Percentiles rank a stretch among this genome's conserved stretches.
Evolutionary conservation across 352 stramenopile genomes (phyloP).

Genomic region (Blastocystis sp.): DNA sequence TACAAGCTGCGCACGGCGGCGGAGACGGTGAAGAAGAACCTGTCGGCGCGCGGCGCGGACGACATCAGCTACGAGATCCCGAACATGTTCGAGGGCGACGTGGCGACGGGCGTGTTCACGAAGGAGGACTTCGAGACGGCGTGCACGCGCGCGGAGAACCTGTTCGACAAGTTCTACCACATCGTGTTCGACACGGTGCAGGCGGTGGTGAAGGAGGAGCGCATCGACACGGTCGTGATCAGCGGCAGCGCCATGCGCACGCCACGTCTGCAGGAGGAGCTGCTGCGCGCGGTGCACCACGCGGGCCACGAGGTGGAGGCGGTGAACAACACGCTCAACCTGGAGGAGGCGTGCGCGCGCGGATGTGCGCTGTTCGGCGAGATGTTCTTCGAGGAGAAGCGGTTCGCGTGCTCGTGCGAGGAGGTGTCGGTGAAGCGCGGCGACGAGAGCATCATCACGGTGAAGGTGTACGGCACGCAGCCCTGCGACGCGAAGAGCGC

Average conservation of each 20-base stretch:
- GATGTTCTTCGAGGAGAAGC: constrained; percentile 33
- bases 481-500: not conserved
- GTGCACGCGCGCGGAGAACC: not conserved
- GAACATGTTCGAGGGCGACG: not conserved
- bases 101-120: not conserved
- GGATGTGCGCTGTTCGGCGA: constrained; percentile 55
- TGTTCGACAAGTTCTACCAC: constrained; percentile 42
- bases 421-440: not conserved
- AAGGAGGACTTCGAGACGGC: constrained; percentile 46
- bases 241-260: constrained; percentile 42
- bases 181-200: constrained; percentile 21
- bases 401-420: not conserved
- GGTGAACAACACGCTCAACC: constrained; percentile 32
- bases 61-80: constrained; percentile 3
- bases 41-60: not conserved
- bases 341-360: constrained; percentile 49
- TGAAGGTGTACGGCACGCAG: constrained; percentile 17
- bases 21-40: constrained; percentile 36
- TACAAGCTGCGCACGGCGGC: constrained; percentile 19
- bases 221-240: constrained; percentile 2
- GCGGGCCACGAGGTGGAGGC: not conserved
- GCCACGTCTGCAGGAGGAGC: not conserved
- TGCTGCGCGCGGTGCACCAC: constrained; percentile 41
- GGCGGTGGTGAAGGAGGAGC: not conserved
- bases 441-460: not conserved